Conservation (phyloP, 495 filamentous ascomycete genomes). For the Schizothecium vesticola region DNA sequence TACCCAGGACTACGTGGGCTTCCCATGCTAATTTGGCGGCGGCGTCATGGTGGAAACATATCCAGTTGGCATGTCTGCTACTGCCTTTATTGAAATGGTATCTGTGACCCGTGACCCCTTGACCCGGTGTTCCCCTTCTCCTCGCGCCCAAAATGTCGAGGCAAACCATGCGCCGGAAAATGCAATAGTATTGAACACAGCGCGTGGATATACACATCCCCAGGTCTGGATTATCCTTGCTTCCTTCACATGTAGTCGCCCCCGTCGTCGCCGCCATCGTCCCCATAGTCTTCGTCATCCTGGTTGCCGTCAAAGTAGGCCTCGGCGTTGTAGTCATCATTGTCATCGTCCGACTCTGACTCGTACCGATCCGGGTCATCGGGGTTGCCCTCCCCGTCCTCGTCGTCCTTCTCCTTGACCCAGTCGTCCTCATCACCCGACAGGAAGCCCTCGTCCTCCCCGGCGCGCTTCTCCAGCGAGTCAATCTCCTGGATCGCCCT, state of each 20-base stretch:
- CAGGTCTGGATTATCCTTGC: not conserved
- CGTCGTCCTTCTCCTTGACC: constrained; percentile 31
- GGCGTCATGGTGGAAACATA: not conserved
- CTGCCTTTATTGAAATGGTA: constrained; percentile 17
- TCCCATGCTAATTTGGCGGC: not conserved
- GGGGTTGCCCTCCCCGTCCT: constrained; percentile 35
- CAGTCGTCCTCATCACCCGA: constrained; percentile 41
- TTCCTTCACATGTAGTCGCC: constrained; percentile 10
- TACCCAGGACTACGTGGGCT: not conserved
- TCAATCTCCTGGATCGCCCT: constrained; percentile 34
- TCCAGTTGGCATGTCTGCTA: not conserved
- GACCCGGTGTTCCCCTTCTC: not conserved
- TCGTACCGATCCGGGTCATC: constrained; percentile 45
- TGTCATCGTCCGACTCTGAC: constrained; percentile 38
- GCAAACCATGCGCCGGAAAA: constrained; percentile 8
- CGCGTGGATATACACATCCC: not conserved
- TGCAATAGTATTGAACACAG: constrained; percentile 1
- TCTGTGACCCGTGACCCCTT: constrained; percentile 11
- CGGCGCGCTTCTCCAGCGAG: constrained; percentile 32
- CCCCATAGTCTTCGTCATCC: constrained; percentile 46
- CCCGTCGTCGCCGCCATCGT: constrained; percentile 43
- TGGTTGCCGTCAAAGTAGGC: constrained; percentile 49
- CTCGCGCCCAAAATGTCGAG: not conserved
- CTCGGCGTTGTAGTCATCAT: constrained; percentile 53
- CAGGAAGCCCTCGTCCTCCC: constrained; percentile 35